A percentile compares a stretch with the other conserved stretches of the same genome.
These are phyloP conservation scores for Termitomyces sp. DNA, from an alignment of 768 basidiomycete species.

Conservation along the genomic window DNA sequence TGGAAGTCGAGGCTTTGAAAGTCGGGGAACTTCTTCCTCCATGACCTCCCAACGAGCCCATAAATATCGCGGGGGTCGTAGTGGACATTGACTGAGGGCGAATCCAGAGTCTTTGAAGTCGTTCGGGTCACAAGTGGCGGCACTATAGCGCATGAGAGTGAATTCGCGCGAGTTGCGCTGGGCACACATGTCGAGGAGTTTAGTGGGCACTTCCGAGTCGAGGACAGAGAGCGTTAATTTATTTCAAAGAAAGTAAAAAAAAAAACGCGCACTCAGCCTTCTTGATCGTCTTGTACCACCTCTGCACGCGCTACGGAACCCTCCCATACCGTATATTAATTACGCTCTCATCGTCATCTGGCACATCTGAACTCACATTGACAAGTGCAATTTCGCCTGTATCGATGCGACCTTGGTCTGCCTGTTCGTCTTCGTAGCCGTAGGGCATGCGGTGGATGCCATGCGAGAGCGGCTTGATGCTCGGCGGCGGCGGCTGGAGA, in stretches of 20 bases:
- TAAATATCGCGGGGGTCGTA: too few relatives aligned
- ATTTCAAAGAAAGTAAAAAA: background rate
- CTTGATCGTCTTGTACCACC: conserved; percentile 93
- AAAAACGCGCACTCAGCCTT: conserved; percentile 65
- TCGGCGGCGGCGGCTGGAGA: conserved; percentile 23
- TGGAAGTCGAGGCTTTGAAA: conserved; percentile 19
- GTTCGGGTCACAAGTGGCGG: conserved; percentile 94
- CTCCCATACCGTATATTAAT: conserved; percentile 80
- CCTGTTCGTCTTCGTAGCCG: conserved; percentile 29
- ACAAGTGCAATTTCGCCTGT: conserved; percentile 57
- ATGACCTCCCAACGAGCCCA: conserved; percentile 69
- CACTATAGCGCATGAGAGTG: conserved; percentile 93
- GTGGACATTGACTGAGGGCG: too few relatives aligned
- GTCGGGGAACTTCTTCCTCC: conserved; percentile 52
- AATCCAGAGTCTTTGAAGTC: conserved; percentile 80
- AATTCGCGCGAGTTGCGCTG: conserved; percentile 81
- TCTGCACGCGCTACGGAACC: conserved; percentile 85
- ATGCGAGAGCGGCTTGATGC: conserved; percentile 32
- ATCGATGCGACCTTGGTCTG: conserved; percentile 37
- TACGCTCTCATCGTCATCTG: conserved; percentile 22
- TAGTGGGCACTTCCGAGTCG: conserved; percentile 84
- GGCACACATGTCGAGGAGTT: conserved; percentile 79
- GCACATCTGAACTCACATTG: conserved; percentile 1
- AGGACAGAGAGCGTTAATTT: conserved; percentile 50
- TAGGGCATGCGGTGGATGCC: conserved; percentile 23